These are phyloP conservation scores for Gastrodia elata DNA, from an alignment of 106 monocot species.

Conservation along the genomic window DNA sequence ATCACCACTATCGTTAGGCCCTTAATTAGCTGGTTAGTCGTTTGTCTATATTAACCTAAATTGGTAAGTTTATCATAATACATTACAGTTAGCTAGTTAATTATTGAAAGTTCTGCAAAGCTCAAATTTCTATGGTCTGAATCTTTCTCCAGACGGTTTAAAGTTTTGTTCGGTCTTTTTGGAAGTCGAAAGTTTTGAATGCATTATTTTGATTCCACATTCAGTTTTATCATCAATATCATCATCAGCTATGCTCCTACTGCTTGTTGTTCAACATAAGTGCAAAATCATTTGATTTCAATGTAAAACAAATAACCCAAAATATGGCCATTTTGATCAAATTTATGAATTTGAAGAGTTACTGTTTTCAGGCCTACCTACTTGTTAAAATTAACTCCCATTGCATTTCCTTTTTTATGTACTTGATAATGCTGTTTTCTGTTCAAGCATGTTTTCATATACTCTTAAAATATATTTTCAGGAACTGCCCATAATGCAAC, in stretches of 20 bases:
- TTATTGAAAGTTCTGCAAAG: no score
- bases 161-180: not conserved
- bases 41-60: no score
- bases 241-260: no score
- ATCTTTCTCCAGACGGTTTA: not conserved
- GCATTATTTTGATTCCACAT: not conserved
- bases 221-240: not conserved
- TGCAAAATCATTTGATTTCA: not conserved
- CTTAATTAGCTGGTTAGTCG: no score
- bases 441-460: not conserved
- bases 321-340: not conserved
- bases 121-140: not conserved
- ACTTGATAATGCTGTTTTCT: not conserved
- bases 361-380: not conserved
- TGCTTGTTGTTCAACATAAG: not conserved
- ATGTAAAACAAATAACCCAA: not conserved
- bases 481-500: not conserved
- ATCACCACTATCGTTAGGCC: no score
- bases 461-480: not conserved
- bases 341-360: not conserved
- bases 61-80: no score
- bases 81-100: no score
- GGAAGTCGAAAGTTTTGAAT: not conserved
- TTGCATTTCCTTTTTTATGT: not conserved
- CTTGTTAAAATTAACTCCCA: not conserved